Conservation (phyloP, 768 basidiomycete genomes). For the Russula abietina region DNA sequence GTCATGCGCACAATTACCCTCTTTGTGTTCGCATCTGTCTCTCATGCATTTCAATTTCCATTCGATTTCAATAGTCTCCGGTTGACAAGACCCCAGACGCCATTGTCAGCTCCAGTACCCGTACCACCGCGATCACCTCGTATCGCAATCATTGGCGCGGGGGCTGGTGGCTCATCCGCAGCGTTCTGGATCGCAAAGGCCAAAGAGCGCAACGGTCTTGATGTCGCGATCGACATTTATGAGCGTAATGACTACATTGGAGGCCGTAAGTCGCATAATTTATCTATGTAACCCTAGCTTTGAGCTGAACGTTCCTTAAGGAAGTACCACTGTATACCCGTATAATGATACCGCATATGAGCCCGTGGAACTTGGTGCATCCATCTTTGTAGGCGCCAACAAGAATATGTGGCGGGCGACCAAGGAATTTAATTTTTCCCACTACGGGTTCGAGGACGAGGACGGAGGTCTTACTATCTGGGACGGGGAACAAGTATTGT, state of each 20-base stretch:
- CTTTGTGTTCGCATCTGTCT: neutral
- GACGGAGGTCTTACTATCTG: slow-evolving; percentile 62
- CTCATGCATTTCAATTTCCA: slow-evolving; percentile 40
- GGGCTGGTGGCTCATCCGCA: slow-evolving; percentile 80
- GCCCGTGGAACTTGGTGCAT: slow-evolving; percentile 78
- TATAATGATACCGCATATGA: slow-evolving; percentile 52
- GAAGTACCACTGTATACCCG: slow-evolving; percentile 73
- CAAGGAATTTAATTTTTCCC: slow-evolving; percentile 70
- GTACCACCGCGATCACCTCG: slow-evolving; percentile 27
- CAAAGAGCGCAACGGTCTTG: slow-evolving; percentile 59
- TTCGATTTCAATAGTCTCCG: slow-evolving; percentile 37
- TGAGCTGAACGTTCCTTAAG: slow-evolving; percentile 37
- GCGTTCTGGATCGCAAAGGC: slow-evolving; percentile 81
- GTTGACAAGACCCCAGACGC: neutral
- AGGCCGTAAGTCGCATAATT: slow-evolving; percentile 57
- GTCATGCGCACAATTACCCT: neutral
- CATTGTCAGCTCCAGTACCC: neutral
- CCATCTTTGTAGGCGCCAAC: slow-evolving; percentile 76
- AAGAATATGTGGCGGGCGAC: slow-evolving; percentile 68
- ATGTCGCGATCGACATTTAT: slow-evolving; percentile 79
- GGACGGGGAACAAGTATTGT: slow-evolving; percentile 72
- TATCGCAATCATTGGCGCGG: slow-evolving; percentile 87
- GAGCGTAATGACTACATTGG: slow-evolving; percentile 73
- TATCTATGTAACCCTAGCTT: neutral
- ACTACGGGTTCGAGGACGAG: slow-evolving; percentile 40